Base-by-base conservation (phyloP, 495 filamentous ascomycete genomes). In the Margaritispora aquatica region DNA sequence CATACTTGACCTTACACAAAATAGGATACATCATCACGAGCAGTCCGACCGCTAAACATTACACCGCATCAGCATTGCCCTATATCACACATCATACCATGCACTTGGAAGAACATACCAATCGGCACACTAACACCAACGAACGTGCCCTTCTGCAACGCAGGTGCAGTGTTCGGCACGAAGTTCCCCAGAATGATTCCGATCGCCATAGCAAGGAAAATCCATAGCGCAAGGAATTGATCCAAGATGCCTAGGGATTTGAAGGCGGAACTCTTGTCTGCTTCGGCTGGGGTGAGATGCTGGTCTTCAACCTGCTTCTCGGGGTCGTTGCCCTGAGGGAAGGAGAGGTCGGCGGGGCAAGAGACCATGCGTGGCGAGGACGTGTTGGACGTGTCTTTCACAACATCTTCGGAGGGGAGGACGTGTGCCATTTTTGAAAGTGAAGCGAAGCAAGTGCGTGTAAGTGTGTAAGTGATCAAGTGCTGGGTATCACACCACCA, bases 1-100 rank as follows among this genome's bases (percentile, higher is more conserved):
- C 92, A 70, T 82, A 95, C 31, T 84, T 82, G n/a, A 96, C 86
- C 71, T 96, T 96, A 81, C 92, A 88, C 23, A 88, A 74, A 58
- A 89, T 88, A 0, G 87, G 86, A 66, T 88, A 89, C 86, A 88
- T 89, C 84, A 88, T 89, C 10, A 87, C 78, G 7, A 88, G 76
- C 26, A 89, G 73, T 26, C 86, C 84, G 57, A 86, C 66, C 1
- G 84, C 83, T 85, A 57, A n/a, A 41, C 46, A 52, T 20, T 27
- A n/a, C n/a, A n/a, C n/a, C n/a, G n/a, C n/a, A 58, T 57, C 36
- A 57, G 23, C 48, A 22, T 7, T 19, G 11, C 13, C 21, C 19
- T 27, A n/a, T n/a, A n/a, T n/a, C n/a, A n/a, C n/a, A n/a, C n/a
- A n/a, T n/a, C n/a, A n/a, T n/a, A n/a, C n/a, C n/a, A n/a, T n/a